Evolutionary conservation across 202 grass and related monocot species (phyloP), one percentile per base, ranked within the genome.

Genomic region (Brachypodium distachyon): DNA sequence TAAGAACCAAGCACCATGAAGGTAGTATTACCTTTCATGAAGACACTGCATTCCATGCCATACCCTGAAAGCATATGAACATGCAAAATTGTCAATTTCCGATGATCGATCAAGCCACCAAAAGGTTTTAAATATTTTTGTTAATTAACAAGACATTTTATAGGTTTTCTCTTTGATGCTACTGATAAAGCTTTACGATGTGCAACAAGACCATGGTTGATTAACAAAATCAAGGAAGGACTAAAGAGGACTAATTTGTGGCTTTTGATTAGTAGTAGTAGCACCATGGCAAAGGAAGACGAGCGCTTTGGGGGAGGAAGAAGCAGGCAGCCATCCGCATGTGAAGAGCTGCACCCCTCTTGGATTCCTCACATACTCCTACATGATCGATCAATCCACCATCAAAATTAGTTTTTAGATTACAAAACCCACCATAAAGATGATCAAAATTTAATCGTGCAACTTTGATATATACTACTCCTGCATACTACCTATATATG

Each of bases 201-300:
- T 0, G 32, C 34, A 37, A 18, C 16, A 21, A 13, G 33, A 10
- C 48, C n/a, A 36, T 73, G 39, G 38, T 59, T 29, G 54, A 70
- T 13, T 34, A 37, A 12, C 37, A 43, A n/a, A 47, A 67, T 26
- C 1, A 13, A 17, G 25, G 1, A 68, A 47, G 25, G 8, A 23
- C 0, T 26, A 23, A 4, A 19, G 37, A 26, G 37, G 16, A 34
- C 36, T 40, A 22, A 5, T n/a, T n/a, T n/a, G n/a, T 37, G 32
- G 28, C 32, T 21, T 51, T 16, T 16, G 47, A 33, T 21, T 36
- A 34, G 36, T 60, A 8, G 11, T 5, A 21, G 33, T 9, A 2
- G 21, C 61, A 94, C 91, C 95, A 73, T 98, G 91, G 68, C 95
- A 98, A 17, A 98, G 95, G 80, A 98, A 98, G 87, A 98, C 74